phyloP scores from a whole-genome alignment of 2,329 filamentous ascomycete genomes.

The Scedosporium minutisporum region DNA sequence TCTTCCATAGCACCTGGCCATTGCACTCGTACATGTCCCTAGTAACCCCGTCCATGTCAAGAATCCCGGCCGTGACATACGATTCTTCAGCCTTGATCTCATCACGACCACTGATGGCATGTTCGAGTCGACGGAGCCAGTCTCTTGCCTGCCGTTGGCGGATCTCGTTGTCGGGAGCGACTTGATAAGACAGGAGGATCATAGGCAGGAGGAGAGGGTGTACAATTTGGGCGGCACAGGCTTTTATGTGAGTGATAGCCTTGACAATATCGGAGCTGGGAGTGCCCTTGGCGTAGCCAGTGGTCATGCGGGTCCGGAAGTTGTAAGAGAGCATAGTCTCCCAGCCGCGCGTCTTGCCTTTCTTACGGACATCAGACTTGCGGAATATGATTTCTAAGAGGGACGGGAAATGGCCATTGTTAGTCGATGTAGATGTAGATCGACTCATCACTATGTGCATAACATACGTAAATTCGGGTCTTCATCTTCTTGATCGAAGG shows the following conservation, averaged over 20 bases:
- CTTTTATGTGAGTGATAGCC: conserved; percentile 38
- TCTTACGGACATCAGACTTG: conserved; percentile 58
- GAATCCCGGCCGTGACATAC: conserved; percentile 38
- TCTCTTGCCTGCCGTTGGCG: conserved; percentile 54
- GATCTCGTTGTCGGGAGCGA: conserved; percentile 45
- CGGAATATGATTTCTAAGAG: conserved; percentile 48
- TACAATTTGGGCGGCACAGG: conserved; percentile 37
- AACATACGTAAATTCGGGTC: conserved; percentile 47
- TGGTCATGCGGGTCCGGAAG: conserved; percentile 44
- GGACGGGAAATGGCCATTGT: not conserved
- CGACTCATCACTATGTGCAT: not conserved
- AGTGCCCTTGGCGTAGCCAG: conserved; percentile 53
- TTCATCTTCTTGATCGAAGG: conserved; percentile 45
- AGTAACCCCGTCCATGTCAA: conserved; percentile 52
- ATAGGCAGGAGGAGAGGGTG: conserved; percentile 51
- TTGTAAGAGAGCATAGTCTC: conserved; percentile 53
- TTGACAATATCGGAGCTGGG: conserved; percentile 42
- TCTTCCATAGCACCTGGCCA: conserved; percentile 52
- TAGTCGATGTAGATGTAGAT: not conserved
- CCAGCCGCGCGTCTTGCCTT: conserved; percentile 53
- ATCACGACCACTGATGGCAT: conserved; percentile 50
- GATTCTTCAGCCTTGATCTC: conserved; percentile 47
- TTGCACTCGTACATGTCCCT: conserved; percentile 55
- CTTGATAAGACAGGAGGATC: conserved; percentile 48
- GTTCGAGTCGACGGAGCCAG: conserved; percentile 51